Base-by-base conservation (phyloP, 2,329 filamentous ascomycete species). In the Sclerotinia sclerotiorum region DNA sequence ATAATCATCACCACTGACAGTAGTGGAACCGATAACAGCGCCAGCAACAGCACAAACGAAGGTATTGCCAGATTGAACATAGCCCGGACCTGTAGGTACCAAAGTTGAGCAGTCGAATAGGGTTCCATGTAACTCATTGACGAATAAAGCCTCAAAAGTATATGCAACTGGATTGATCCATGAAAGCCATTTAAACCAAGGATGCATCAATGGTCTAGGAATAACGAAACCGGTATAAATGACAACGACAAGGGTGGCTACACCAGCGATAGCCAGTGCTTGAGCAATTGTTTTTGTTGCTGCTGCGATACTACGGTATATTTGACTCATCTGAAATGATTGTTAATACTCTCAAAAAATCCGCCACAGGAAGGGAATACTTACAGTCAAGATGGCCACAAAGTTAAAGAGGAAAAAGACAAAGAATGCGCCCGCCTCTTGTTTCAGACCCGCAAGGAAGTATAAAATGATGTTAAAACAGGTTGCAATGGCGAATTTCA, bases 391-490 rank as follows among this genome's bases (percentile, higher is more conserved):
- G 69, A 85, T 78, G 0, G 79, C 74, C 21, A 81, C 69, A 63
- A 77, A 78, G 54, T 74, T 76, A 56, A 78, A 77, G 11, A 78
- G 55, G 58, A 76, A 75, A 84, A 93, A 97, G 81, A 93, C 91
- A 84, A 97, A 97, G 83, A 95, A 97, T 0, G 89, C 81, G 1
- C 89, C 90, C 0, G 91, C 82, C 73, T 91, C 88, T 54, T 74
- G 57, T 69, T 72, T 70, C 48, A 97, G 81, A 70, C 93, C 90
- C 0, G 92, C 89, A 85, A 97, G 88, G 79, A 97, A 97, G 81
- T 97, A 97, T 2, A 97, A 80, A 2, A 88, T 85, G 55, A 94
- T 66, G 77, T 97, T 97, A 83, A 96, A 97, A 17, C 86, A 81
- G 71, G 95, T 84, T 0, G 87, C 81, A 75, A 94, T 94, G 21